Evolutionary conservation across 2,329 filamentous ascomycete genomes (phyloP).

Genomic region (Exophiala xenobiotica): DNA sequence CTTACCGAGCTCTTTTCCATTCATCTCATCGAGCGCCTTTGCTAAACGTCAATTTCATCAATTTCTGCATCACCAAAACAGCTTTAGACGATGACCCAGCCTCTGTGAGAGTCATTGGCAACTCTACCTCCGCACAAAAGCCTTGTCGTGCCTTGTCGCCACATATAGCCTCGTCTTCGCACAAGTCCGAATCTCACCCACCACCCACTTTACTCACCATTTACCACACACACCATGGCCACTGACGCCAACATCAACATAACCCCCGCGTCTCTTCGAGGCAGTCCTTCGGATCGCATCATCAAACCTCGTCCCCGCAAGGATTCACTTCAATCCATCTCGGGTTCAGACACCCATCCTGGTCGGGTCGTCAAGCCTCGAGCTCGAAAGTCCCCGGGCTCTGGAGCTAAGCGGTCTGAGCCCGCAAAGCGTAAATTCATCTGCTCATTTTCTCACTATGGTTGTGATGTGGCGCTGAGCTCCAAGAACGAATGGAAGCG

Average conservation of each 20-base stretch:
- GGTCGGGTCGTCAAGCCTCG: constrained; percentile 32
- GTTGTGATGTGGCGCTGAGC: constrained; percentile 69
- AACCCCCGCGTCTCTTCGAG: constrained; percentile 25
- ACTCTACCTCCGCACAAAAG: constrained; percentile 15
- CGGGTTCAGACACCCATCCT: constrained; percentile 27
- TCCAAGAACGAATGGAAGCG: constrained; percentile 96
- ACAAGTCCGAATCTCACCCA: constrained; percentile 22
- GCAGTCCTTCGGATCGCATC: constrained; percentile 28
- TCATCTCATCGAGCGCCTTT: not conserved
- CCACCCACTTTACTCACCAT: constrained; percentile 5
- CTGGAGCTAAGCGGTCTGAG: constrained; percentile 31
- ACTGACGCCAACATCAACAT: constrained; percentile 26
- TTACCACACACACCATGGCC: constrained; percentile 18
- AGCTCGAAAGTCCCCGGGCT: constrained; percentile 31
- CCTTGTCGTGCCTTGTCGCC: constrained; percentile 14
- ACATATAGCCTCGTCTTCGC: constrained; percentile 17
- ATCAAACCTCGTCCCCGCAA: constrained; percentile 30
- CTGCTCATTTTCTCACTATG: constrained; percentile 78
- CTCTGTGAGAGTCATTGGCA: constrained; percentile 6
- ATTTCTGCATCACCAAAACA: not conserved
- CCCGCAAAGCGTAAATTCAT: constrained; percentile 55
- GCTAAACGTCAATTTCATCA: not conserved
- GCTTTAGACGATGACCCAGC: constrained; percentile 8
- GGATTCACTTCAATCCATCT: constrained; percentile 30
- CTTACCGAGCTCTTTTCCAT: not conserved